These are phyloP conservation scores for Pythium phragmiticola DNA, from an alignment of 352 stramenopile species.

Conservation along the genomic window DNA sequence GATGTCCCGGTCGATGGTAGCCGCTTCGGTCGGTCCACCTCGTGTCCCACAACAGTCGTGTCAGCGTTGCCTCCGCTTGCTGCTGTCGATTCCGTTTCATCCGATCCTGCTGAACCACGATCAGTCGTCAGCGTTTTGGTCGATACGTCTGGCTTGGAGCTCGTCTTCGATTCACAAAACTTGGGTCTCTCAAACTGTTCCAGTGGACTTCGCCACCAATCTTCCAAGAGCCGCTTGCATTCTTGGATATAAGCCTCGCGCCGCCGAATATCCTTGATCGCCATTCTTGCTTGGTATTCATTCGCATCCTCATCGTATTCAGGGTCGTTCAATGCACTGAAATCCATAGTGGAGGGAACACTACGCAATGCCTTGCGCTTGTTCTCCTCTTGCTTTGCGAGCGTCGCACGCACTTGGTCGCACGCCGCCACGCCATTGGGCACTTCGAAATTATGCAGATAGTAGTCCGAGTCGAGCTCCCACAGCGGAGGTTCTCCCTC, in stretches of 20 bases:
- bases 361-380: slow-evolving; percentile 48
- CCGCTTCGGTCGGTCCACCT: not conserved
- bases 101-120: not conserved
- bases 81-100: slow-evolving; percentile 1
- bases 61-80: not conserved
- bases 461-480: slow-evolving; percentile 89
- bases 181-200: slow-evolving; percentile 59
- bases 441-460: slow-evolving; percentile 90
- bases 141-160: not conserved
- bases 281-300: slow-evolving; percentile 11
- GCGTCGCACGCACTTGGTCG: slow-evolving; percentile 59
- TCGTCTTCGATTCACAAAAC: slow-evolving; percentile 2
- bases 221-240: slow-evolving; percentile 67
- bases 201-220: slow-evolving; percentile 88
- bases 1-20: slow-evolving; percentile 40
- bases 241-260: slow-evolving; percentile 77
- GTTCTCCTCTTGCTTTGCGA: slow-evolving; percentile 63
- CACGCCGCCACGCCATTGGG: slow-evolving; percentile 60
- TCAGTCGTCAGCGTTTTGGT: not conserved
- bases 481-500: slow-evolving; percentile 68
- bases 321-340: slow-evolving; percentile 29
- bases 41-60: not conserved
- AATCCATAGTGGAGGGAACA: slow-evolving; percentile 14
- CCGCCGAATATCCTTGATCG: slow-evolving; percentile 44
- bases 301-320: slow-evolving; percentile 29